Conservation (phyloP, 192 early-diverging fungal species). For the Paraglomus occultum region DNA sequence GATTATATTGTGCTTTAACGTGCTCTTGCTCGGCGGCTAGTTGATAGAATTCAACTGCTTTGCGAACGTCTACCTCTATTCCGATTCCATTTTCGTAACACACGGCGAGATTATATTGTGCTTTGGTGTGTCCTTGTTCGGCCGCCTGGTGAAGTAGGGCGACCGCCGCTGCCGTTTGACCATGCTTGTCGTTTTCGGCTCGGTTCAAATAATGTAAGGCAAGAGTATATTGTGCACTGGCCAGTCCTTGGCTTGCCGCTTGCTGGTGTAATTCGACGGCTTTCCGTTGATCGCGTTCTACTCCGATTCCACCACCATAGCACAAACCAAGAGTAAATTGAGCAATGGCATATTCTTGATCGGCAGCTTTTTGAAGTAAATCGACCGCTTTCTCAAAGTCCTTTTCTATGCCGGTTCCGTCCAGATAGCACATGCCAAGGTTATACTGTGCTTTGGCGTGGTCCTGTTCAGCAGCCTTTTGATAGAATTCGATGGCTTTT, state of each 20-base stretch:
- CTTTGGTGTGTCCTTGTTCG: conserved; percentile 52
- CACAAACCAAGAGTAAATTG: conserved; percentile 37
- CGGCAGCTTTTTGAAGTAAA: conserved; percentile 33
- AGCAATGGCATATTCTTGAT: conserved; percentile 32
- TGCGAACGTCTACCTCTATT: conserved; percentile 56
- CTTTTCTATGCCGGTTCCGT: conserved; percentile 33
- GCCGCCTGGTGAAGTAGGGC: conserved; percentile 34
- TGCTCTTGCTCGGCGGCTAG: conserved; percentile 55
- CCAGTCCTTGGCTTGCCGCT: conserved; percentile 34
- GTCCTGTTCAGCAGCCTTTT: conserved; percentile 37
- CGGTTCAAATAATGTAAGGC: neutral
- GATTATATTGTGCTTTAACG: conserved; percentile 54
- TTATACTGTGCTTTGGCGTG: conserved; percentile 35
- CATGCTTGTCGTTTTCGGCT: no score
- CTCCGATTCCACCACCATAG: conserved; percentile 33
- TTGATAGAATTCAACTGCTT: conserved; percentile 63
- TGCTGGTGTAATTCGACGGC: conserved; percentile 39
- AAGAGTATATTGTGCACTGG: neutral
- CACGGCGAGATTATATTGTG: conserved; percentile 70
- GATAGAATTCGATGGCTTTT: conserved; percentile 40
- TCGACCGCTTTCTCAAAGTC: conserved; percentile 7
- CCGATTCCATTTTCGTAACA: conserved; percentile 81
- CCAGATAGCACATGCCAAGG: conserved; percentile 37
- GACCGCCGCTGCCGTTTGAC: no score
- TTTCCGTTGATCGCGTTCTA: conserved; percentile 24